Evolutionary conservation across 177 flowering plant species (phyloP), one percentile per base, ranked within the genome.

Genomic region (Telopea speciosissima): DNA sequence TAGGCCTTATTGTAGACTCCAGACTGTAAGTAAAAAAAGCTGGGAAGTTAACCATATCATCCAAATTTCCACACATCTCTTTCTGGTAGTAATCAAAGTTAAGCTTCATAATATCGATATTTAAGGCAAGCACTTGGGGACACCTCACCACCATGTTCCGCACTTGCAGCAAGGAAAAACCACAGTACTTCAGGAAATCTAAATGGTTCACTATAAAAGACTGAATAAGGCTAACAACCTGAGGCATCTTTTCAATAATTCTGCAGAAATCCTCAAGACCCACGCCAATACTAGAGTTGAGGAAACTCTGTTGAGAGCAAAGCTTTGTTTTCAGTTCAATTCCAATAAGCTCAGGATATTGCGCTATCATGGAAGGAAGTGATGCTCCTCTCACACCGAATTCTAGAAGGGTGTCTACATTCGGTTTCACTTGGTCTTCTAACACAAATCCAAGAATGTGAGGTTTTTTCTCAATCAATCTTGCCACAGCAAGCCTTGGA

Each of bases 11-110:
- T 1, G 90, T 91, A 3, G 96, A 89, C 67, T 93, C 97, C 59
- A 93, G 79, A 62, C 97, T 88, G 68, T 88, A 95, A 33, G 97
- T 91, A 76, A 93, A 95, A 88, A 84, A 95, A 70, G 91, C 94
- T 19, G 98, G 99, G 74, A 92, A 93, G 26, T 69, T 70, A 67
- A 85, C 93, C 82, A 91, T 75, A 70, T 95, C 97, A 60, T 90
- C 90, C 82, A 91, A 80, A 60, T 84, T 87, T 74, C 96, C 76
- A 25, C 69, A 76, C 96, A 92, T 95, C 69, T 83, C 84, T 36
- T 9, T 72, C 64, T 85, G 81, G 78, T 88, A 95, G 79, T 80
- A 95, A 49, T 88, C 82, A 68, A 92, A 90, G 83, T 82, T 91
- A 24, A 77, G 80, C 73, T 81, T 88, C 99, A 93, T 90, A 31